A percentile compares a stretch with the other conserved stretches of the same genome.
These are phyloP conservation scores for Paramyrothecium roridum DNA, from an alignment of 2,329 filamentous ascomycete genomes.

Conservation along the genomic window DNA sequence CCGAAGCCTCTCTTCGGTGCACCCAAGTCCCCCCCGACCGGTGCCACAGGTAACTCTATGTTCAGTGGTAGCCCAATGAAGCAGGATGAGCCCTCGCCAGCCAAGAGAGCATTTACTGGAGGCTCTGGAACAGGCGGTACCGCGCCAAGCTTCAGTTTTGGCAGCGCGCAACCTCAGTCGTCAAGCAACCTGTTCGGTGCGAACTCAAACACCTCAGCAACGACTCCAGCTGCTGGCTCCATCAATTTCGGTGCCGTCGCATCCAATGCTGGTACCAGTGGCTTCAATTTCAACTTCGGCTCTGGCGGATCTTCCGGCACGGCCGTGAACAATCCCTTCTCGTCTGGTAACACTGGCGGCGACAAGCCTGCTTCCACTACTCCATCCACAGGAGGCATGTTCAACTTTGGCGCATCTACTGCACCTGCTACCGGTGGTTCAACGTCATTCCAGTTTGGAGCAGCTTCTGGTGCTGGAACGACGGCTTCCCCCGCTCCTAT, in stretches of 20 bases:
- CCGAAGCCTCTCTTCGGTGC: conserved; percentile 35
- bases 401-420: conserved; percentile 33
- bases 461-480: conserved; percentile 14
- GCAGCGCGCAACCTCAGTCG: conserved; percentile 15
- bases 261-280: conserved; percentile 15
- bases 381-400: conserved; percentile 25
- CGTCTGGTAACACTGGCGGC: conserved; percentile 19
- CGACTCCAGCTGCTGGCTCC: conserved; percentile 13
- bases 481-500: conserved; percentile 12
- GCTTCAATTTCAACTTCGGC: conserved; percentile 29
- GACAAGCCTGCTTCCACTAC: conserved; percentile 16
- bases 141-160: conserved; percentile 32
- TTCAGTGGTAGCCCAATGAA: conserved; percentile 43
- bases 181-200: conserved; percentile 36
- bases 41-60: conserved; percentile 19
- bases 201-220: conserved; percentile 16
- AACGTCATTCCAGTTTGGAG: conserved; percentile 36
- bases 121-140: conserved; percentile 14
- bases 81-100: conserved; percentile 35
- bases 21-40: conserved; percentile 28
- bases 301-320: conserved; percentile 18
- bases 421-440: conserved; percentile 20
- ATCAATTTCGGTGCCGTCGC: conserved; percentile 35
- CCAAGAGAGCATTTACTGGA: conserved; percentile 30
- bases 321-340: conserved; percentile 38